Evolutionary conservation across 2,329 filamentous ascomycete genomes (phyloP), one percentile per base, ranked within the genome.

Genomic region (Colletotrichum sojae): DNA sequence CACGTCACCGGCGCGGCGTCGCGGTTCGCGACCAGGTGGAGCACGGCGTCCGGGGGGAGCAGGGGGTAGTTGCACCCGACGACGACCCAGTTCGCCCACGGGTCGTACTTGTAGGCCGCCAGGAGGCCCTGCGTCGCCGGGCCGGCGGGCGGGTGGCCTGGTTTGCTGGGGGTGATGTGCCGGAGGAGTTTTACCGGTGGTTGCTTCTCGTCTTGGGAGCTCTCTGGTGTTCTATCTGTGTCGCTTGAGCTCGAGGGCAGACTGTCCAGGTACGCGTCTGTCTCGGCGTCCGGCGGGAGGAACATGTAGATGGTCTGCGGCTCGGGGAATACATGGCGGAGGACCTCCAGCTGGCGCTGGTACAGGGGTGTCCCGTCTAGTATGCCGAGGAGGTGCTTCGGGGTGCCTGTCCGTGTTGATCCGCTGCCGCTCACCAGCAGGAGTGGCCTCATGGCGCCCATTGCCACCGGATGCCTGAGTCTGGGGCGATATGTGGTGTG

Each of bases 41-140:
- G 68, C 2, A 82, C 60, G 9, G 76, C 73, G 3, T 72, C 56
- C 4, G 68, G 56, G 0, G 74, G 73, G 6, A 81, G 63, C 6
- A 80, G 72, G 1, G 80, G 78, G 68, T 76, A 81, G 54, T 80
- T 76, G 59, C 77, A 80, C 2, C 76, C 74, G 5, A 78, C 62
- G 10, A 80, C 75, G 5, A 81, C 71, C 78, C 76, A 82, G 22
- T 70, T 73, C 0, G 73, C 70, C n/a, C 71, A 52, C 18, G 73
- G 73, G 31, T 75, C 72, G 15, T 63, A 25, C 16, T 45, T 40
- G 67, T 80, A 73, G 3, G 78, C 80, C 15, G 77, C 73, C 6
- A 80, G 67, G 1, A 81, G 73, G 0, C 78, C 78, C 10, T 36
- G 31, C 31, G 69, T 53, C 2, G 69, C 64, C 4, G 73, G 71